These are phyloP conservation scores for Penicillium sp. DNA, from an alignment of 2,329 filamentous ascomycete genomes.

Conservation along the genomic window DNA sequence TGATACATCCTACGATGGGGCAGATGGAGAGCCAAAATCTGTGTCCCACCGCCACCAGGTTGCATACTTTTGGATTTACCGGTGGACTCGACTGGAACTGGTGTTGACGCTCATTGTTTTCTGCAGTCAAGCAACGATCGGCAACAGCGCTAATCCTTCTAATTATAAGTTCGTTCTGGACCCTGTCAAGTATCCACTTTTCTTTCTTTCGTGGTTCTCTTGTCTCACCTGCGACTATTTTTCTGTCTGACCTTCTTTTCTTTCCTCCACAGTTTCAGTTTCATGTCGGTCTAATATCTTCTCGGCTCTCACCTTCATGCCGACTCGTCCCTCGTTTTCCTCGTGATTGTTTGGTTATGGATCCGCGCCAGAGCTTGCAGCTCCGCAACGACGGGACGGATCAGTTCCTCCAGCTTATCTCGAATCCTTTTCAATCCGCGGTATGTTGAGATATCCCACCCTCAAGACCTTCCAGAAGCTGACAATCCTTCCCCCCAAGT, in stretches of 20 bases:
- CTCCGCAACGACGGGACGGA: constrained; percentile 30
- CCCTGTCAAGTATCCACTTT: constrained; percentile 16
- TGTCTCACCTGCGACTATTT: constrained; percentile 17
- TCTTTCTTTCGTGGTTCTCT: constrained; percentile 14
- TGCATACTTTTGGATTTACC: background rate
- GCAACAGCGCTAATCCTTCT: constrained; percentile 12
- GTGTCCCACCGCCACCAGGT: constrained; percentile 9
- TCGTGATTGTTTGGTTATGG: constrained; percentile 23
- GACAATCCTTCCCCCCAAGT: constrained; percentile 39
- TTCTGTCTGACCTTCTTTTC: background rate
- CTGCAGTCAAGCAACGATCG: constrained; percentile 3
- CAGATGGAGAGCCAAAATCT: constrained; percentile 4
- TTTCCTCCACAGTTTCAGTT: background rate
- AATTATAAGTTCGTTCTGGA: constrained; percentile 18
- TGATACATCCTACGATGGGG: constrained; percentile 8
- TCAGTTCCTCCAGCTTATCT: constrained; percentile 42
- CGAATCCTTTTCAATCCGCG: constrained; percentile 44
- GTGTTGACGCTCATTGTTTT: constrained; percentile 1
- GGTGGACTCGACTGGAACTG: background rate
- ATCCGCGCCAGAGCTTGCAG: constrained; percentile 21
- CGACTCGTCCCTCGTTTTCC: constrained; percentile 14
- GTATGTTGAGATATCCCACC: constrained; percentile 27
- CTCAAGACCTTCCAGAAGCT: background rate
- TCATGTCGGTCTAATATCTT: background rate
- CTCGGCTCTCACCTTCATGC: constrained; percentile 11